These are phyloP conservation scores for Rutstroemia sydowiana DNA, from an alignment of 2,329 filamentous ascomycete species.

Conservation along the genomic window DNA sequence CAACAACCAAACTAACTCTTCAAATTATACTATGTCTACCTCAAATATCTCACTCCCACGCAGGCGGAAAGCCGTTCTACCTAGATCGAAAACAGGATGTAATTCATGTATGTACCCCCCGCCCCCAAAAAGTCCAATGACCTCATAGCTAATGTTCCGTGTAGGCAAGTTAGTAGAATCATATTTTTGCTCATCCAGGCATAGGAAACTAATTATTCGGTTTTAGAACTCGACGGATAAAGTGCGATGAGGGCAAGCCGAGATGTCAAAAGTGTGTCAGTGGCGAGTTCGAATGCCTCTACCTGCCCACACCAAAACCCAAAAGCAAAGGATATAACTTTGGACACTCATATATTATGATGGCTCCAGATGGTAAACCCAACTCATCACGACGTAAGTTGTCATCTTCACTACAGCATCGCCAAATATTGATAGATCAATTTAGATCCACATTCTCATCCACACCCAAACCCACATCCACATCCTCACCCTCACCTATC, in stretches of 20 bases:
- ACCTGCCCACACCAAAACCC: background rate
- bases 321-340: too few relatives aligned
- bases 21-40: too few relatives aligned
- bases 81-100: background rate
- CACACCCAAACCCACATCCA: too few relatives aligned
- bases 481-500: too few relatives aligned
- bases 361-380: background rate
- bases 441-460: too few relatives aligned
- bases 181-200: background rate
- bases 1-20: too few relatives aligned
- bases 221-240: too few relatives aligned
- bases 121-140: background rate
- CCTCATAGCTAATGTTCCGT: background rate
- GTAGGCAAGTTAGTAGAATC: background rate
- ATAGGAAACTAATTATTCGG: background rate
- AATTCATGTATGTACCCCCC: background rate
- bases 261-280: background rate
- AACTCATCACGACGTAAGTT: background rate
- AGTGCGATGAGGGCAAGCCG: background rate
- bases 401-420: background rate
- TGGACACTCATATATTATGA: background rate
- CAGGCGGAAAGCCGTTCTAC: background rate
- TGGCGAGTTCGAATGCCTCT: background rate
- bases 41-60: too few relatives aligned
- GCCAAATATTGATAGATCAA: background rate